Evolutionary conservation across 495 filamentous ascomycete genomes (phyloP).

Genomic region (Podospora sp.): DNA sequence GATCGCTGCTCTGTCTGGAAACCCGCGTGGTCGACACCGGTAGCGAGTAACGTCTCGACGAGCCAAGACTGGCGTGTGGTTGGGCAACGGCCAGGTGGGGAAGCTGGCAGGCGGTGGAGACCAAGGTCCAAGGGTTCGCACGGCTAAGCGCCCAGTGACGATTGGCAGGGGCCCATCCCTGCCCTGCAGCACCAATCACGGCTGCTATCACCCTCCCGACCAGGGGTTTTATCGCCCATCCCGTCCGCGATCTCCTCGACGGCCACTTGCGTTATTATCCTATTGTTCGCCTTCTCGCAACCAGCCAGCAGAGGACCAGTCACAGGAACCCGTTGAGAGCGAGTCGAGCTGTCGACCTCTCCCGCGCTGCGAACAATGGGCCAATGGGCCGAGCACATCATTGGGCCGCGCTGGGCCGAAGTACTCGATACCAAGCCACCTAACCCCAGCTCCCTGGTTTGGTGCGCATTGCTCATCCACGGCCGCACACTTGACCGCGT

Average conservation of each 20-base stretch:
- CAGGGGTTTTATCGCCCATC: slow-evolving; percentile 32
- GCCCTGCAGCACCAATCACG: slow-evolving; percentile 35
- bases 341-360: slow-evolving; percentile 5
- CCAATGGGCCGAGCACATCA: slow-evolving; percentile 2
- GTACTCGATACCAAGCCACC: slow-evolving; percentile 11
- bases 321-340: not conserved
- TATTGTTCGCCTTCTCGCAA: slow-evolving; percentile 26
- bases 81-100: slow-evolving; percentile 15
- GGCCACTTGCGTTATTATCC: slow-evolving; percentile 30
- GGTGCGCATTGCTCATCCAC: slow-evolving; percentile 1
- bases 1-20: slow-evolving; percentile 2
- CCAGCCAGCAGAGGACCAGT: not conserved
- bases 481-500: not conserved
- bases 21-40: not conserved
- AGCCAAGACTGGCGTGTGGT: slow-evolving; percentile 13
- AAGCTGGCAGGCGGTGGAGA: slow-evolving; percentile 4
- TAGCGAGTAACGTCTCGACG: slow-evolving; percentile 8
- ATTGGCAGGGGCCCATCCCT: slow-evolving; percentile 34
- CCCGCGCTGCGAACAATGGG: slow-evolving; percentile 20
- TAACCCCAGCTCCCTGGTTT: slow-evolving; percentile 9
- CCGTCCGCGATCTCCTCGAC: slow-evolving; percentile 27
- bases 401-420: not conserved
- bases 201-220: slow-evolving; percentile 34
- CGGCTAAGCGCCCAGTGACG: slow-evolving; percentile 36
- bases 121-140: slow-evolving; percentile 18